Percentiles rank a stretch among this genome's conserved stretches.
Conservation (phyloP, 1,284 basidiomycete genomes). For the Cryptococcus sp. region DNA sequence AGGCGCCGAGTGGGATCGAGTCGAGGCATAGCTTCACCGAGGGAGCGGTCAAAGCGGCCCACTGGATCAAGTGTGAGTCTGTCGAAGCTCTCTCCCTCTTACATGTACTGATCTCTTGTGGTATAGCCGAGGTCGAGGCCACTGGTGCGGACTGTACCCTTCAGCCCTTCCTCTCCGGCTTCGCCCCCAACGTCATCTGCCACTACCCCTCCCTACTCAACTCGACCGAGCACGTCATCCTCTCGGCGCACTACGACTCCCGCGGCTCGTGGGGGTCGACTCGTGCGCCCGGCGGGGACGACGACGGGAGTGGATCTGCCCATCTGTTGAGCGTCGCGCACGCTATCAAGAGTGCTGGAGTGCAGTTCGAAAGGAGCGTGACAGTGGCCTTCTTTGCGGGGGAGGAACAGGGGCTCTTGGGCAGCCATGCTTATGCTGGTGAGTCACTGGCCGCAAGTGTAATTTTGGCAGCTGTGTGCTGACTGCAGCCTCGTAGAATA, state of each 20-base stretch:
- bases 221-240: constrained; percentile 53
- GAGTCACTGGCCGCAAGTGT: constrained; percentile 18
- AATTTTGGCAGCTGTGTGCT: background rate
- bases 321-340: constrained; percentile 72
- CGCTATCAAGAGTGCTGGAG: constrained; percentile 60
- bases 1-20: constrained; percentile 61
- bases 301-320: constrained; percentile 63
- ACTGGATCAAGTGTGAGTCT: constrained; percentile 65
- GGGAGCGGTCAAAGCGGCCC: constrained; percentile 65
- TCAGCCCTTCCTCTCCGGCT: constrained; percentile 63
- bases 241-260: constrained; percentile 81
- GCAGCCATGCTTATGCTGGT: constrained; percentile 50
- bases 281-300: constrained; percentile 70
- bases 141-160: constrained; percentile 70
- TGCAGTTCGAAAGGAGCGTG: constrained; percentile 53
- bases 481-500: constrained; percentile 21
- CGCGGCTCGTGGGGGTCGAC: constrained; percentile 75
- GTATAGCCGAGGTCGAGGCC: constrained; percentile 56
- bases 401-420: constrained; percentile 54
- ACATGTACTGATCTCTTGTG: background rate
- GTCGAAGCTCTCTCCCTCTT: too few species aligned
- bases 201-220: constrained; percentile 50
- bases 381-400: constrained; percentile 52
- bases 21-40: constrained; percentile 72
- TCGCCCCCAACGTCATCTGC: constrained; percentile 80